Percentiles rank a stretch among this genome's conserved stretches.
phyloP scores from a whole-genome alignment of 78 protist genomes.

The Corallochytrium limacisporum region DNA sequence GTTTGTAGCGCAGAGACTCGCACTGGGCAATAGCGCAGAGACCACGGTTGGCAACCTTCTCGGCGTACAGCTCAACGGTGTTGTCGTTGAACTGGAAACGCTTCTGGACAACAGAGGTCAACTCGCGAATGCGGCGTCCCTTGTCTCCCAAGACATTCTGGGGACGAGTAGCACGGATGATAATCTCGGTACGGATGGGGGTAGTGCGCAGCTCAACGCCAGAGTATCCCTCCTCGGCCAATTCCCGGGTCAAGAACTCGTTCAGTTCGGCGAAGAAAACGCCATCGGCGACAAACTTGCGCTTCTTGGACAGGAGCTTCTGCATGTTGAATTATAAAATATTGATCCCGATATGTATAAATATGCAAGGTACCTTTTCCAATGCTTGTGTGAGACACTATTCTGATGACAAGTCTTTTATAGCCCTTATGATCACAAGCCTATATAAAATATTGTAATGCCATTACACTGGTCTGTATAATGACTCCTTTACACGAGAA shows the following conservation, averaged over 20 bases:
- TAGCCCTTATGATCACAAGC: too few relatives aligned
- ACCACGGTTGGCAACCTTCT: constrained; percentile 88
- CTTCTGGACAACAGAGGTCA: constrained; percentile 93
- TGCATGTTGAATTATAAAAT: too few relatives aligned
- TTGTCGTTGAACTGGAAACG: constrained; percentile 87
- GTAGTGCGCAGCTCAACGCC: constrained; percentile 94
- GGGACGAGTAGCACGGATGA: constrained; percentile 96
- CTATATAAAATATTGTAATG: too few relatives aligned
- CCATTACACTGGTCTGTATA: too few relatives aligned
- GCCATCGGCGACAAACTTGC: constrained; percentile 98
- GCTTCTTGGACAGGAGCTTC: too few relatives aligned
- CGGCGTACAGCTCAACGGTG: constrained; percentile 83
- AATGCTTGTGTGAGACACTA: too few relatives aligned
- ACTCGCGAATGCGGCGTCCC: constrained; percentile 94
- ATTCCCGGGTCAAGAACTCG: constrained; percentile 90
- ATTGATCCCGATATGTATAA: too few relatives aligned
- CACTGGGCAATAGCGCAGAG: constrained; percentile 98
- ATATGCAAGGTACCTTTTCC: too few relatives aligned
- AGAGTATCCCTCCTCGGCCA: constrained; percentile 90
- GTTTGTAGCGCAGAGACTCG: constrained; percentile 93
- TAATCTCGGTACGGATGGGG: constrained; percentile 91
- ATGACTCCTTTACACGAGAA: too few relatives aligned
- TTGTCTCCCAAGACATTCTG: constrained; percentile 85
- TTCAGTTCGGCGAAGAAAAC: constrained; percentile 98
- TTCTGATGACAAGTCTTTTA: too few relatives aligned